phyloP scores from a whole-genome alignment of 192 early-diverging fungal species.

The Linnemannia elongata region DNA sequence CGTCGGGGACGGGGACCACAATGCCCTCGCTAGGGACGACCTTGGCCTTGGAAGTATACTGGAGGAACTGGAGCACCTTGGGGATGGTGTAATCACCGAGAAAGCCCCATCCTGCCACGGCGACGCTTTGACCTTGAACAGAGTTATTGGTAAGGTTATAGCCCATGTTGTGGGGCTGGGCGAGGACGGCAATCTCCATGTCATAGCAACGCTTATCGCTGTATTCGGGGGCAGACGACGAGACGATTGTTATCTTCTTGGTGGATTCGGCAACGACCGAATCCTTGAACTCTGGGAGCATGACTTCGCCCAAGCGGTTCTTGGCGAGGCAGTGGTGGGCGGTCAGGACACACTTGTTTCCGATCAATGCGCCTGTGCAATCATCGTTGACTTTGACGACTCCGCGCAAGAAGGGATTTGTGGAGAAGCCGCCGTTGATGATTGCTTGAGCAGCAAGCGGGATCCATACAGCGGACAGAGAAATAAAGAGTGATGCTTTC shows the following conservation, averaged over 20 bases:
- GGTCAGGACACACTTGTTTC: constrained; percentile 26
- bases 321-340: constrained; percentile 15
- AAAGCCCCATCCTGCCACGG: constrained; percentile 17
- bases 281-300: background rate
- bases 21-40: background rate
- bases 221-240: background rate
- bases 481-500: background rate
- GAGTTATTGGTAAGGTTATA: constrained; percentile 5
- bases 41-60: constrained; percentile 10
- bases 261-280: constrained; percentile 15
- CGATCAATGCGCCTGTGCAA: constrained; percentile 18
- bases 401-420: background rate
- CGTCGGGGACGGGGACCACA: constrained; percentile 16
- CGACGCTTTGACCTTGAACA: background rate
- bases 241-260: background rate
- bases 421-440: constrained; percentile 23
- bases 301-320: constrained; percentile 14
- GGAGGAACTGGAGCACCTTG: constrained; percentile 17
- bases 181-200: constrained; percentile 18
- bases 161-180: constrained; percentile 8
- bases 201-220: constrained; percentile 20
- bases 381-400: constrained; percentile 24
- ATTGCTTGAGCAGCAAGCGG: constrained; percentile 12
- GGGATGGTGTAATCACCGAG: constrained; percentile 17
- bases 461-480: background rate